Evolutionary conservation across 306 rosid species (phyloP), one percentile per base, ranked within the genome.

Genomic region (Prunus kanzakura): DNA sequence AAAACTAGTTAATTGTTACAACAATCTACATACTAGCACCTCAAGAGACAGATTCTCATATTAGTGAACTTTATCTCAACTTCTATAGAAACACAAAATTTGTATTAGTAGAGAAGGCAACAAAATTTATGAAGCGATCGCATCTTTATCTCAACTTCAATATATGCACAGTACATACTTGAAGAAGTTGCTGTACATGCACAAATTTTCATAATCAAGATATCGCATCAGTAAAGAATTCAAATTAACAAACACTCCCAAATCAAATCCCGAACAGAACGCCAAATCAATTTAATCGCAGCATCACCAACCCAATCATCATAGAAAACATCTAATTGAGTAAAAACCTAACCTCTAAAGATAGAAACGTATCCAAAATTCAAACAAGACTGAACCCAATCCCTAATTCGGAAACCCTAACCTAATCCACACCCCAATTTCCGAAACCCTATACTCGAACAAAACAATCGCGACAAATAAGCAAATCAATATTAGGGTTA

Each of bases 401-500:
- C 64, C 13, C 56, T 27, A 23, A 58, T 14, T 60, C 0, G 25
- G 60, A 74, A 62, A 49, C 78, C 68, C 50, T 18, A 74, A 74
- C 45, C 68, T 16, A 14, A 11, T 7, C 30, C 46, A 66, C 16
- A 32, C 29, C 65, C 29, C 16, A 55, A 32, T 13, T 43, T 12
- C 30, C 13, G 35, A 63, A 61, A 58, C 52, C 71, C 11, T 46
- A 4, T 8, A 38, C 27, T 45, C 69, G 7, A 51, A 6, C 7
- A 51, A 2, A 58, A 13, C 3, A 65, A 9, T 18, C 41, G 12
- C 16, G 2, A 30, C 35, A 43, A 29, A 27, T 30, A 18, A 32
- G 1, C 2, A 0, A 13, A 5, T 4, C 19, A 9, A 6, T n/a
- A 45, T 25, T 27, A 7, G 6, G 15, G 3, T 10, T 10, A 23